These are phyloP conservation scores for Nakataea oryzae DNA, from an alignment of 2,329 filamentous ascomycete genomes.

Conservation along the genomic window DNA sequence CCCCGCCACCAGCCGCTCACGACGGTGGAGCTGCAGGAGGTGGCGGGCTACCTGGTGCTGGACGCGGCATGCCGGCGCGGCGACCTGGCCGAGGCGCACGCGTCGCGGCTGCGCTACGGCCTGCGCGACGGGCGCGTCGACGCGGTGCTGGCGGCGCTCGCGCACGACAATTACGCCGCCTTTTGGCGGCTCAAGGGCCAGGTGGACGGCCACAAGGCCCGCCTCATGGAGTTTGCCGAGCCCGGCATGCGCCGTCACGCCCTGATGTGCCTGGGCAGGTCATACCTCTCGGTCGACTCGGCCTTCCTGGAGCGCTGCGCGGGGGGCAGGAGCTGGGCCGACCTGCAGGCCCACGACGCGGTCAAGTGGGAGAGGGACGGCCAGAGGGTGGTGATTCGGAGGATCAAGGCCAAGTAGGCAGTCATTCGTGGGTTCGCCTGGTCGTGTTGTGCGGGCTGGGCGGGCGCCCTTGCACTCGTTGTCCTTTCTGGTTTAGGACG, in stretches of 20 bases:
- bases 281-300: slow-evolving; percentile 66
- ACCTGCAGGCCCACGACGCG: slow-evolving; percentile 54
- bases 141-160: slow-evolving; percentile 56
- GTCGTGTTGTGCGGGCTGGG: not conserved
- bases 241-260: slow-evolving; percentile 63
- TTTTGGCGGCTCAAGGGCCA: slow-evolving; percentile 63
- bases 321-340: slow-evolving; percentile 56
- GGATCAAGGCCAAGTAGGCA: slow-evolving; percentile 31
- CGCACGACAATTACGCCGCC: slow-evolving; percentile 70
- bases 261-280: slow-evolving; percentile 75
- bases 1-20: slow-evolving; percentile 42
- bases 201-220: slow-evolving; percentile 72
- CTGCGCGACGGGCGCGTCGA: slow-evolving; percentile 61
- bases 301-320: slow-evolving; percentile 59
- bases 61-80: slow-evolving; percentile 80
- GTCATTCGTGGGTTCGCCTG: not conserved
- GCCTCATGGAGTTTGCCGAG: slow-evolving; percentile 74
- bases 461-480: not conserved
- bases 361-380: slow-evolving; percentile 80
- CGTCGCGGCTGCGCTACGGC: slow-evolving; percentile 48
- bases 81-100: slow-evolving; percentile 64
- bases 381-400: slow-evolving; percentile 65
- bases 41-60: slow-evolving; percentile 70
- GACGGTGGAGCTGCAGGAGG: slow-evolving; percentile 64
- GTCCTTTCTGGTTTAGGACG: not conserved